These are phyloP conservation scores for Aspergillus sp. DNA, from an alignment of 2,329 filamentous ascomycete species.

Conservation along the genomic window DNA sequence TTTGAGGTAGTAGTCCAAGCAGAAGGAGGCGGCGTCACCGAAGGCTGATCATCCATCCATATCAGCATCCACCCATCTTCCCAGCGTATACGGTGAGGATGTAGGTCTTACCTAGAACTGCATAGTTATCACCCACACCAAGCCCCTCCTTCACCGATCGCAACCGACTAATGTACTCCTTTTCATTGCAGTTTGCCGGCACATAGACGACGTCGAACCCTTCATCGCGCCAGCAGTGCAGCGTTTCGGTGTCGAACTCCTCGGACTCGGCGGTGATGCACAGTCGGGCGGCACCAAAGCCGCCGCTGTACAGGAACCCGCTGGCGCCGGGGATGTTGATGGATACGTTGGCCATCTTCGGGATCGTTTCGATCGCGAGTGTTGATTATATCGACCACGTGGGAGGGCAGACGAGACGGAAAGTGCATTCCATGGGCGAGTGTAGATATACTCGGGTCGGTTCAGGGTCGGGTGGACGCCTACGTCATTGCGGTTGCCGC, in stretches of 20 bases:
- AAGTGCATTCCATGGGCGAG: neutral
- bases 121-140: slow-evolving; percentile 60
- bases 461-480: neutral
- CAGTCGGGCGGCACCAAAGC: slow-evolving; percentile 30
- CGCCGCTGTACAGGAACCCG: slow-evolving; percentile 36
- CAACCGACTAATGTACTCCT: slow-evolving; percentile 51
- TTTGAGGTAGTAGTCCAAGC: slow-evolving; percentile 58
- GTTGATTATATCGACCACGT: neutral
- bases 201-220: slow-evolving; percentile 61
- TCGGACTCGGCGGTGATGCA: slow-evolving; percentile 34
- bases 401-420: neutral
- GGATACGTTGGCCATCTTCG: slow-evolving; percentile 31
- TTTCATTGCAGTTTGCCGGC: slow-evolving; percentile 52
- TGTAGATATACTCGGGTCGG: neutral
- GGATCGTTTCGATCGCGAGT: no score
- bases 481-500: neutral
- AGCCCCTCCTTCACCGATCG: slow-evolving; percentile 54
- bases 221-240: slow-evolving; percentile 58
- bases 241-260: slow-evolving; percentile 54
- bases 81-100: no score
- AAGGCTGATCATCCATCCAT: slow-evolving; percentile 47
- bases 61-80: neutral
- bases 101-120: slow-evolving; percentile 64
- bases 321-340: slow-evolving; percentile 32
- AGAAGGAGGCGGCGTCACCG: slow-evolving; percentile 60